phyloP scores from a whole-genome alignment of 73 alveolate genomes.

The Symbiodinium natans region DNA sequence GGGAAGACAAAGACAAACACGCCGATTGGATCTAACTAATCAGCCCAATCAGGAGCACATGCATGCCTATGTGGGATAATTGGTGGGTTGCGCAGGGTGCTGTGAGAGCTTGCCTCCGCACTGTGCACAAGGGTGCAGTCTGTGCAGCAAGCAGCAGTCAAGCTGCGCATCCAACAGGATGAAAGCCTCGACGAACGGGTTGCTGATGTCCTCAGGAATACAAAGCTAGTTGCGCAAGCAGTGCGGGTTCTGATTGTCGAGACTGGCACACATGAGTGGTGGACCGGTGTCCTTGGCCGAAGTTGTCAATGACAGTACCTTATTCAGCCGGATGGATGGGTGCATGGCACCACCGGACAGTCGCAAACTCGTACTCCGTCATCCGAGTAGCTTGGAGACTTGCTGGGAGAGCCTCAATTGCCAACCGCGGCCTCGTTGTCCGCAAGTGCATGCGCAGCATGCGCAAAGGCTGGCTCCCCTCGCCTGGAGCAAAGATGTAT shows the following conservation, averaged over 20 bases:
- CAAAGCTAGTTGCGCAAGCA: background rate
- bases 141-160: too few relatives aligned
- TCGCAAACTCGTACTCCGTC: background rate
- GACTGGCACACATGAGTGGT: background rate
- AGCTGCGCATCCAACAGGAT: constrained; percentile 44
- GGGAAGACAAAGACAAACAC: too few relatives aligned
- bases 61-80: too few relatives aligned
- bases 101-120: too few relatives aligned
- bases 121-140: too few relatives aligned
- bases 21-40: too few relatives aligned
- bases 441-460: constrained; percentile 30
- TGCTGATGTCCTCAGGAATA: constrained; percentile 33
- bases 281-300: constrained; percentile 48
- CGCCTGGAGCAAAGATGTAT: background rate
- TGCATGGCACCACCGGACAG: background rate
- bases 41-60: too few relatives aligned
- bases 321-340: background rate
- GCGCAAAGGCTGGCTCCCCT: background rate
- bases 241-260: background rate
- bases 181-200: constrained; percentile 78
- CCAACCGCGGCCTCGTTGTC: constrained; percentile 83
- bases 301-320: constrained; percentile 75
- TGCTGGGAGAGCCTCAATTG: constrained; percentile 29
- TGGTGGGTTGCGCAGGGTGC: too few relatives aligned
- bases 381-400: constrained; percentile 25